Percentiles rank a stretch among this genome's conserved stretches.
phyloP scores from a whole-genome alignment of 805 yeast genomes.

The Yarrowia alimentaria region DNA sequence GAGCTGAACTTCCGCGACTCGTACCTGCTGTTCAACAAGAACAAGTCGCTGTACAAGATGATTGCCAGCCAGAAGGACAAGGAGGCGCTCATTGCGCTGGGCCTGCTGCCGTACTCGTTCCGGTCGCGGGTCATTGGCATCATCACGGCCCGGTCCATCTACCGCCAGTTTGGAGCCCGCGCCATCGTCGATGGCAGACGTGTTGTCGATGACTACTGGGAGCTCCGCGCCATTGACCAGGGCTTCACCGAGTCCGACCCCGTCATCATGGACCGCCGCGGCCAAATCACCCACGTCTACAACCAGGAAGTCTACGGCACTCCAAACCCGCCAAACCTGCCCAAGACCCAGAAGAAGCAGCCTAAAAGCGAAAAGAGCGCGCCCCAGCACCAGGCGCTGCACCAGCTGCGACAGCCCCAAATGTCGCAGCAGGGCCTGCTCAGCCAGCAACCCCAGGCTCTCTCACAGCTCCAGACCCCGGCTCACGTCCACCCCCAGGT shows the following conservation, averaged over 20 bases:
- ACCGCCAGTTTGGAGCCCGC: conserved; percentile 52
- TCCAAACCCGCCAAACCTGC: conserved; percentile 16
- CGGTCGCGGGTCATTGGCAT: conserved; percentile 40
- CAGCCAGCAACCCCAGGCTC: neutral
- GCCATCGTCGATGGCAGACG: conserved; percentile 49
- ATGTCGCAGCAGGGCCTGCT: no score
- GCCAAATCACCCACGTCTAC: conserved; percentile 27
- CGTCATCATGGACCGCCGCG: conserved; percentile 40
- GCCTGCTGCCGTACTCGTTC: conserved; percentile 38
- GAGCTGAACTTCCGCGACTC: conserved; percentile 49
- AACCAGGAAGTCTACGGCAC: conserved; percentile 24
- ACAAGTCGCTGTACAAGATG: conserved; percentile 43
- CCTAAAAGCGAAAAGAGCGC: neutral
- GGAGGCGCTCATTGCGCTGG: conserved; percentile 41
- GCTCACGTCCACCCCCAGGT: conserved; percentile 26
- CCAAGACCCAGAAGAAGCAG: conserved; percentile 25
- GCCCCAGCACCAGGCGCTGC: neutral
- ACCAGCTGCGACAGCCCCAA: neutral
- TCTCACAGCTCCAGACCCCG: conserved; percentile 22
- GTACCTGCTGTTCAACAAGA: conserved; percentile 49
- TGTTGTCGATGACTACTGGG: conserved; percentile 59
- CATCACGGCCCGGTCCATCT: conserved; percentile 48
- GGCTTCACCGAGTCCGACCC: conserved; percentile 49
- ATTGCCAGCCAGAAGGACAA: conserved; percentile 43
- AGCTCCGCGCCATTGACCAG: conserved; percentile 44